Evolutionary conservation across 805 yeast species (phyloP).

Genomic region (Candida insectalens): DNA sequence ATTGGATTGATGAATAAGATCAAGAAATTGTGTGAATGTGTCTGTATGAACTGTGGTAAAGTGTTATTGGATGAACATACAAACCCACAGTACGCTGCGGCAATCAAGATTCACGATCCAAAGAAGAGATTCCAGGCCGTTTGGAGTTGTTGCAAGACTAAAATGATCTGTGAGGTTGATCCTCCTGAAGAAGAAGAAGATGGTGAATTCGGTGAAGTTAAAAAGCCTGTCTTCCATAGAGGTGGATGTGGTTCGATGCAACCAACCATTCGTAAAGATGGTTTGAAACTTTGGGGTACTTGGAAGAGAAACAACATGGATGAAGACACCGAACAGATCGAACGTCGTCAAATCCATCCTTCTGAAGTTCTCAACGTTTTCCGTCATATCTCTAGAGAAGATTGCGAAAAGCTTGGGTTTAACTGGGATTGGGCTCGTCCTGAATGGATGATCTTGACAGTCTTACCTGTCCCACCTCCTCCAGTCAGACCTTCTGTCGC

Average conservation of each 20-base stretch:
- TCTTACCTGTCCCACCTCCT: constrained; percentile 99
- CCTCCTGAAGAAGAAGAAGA: constrained; percentile 46
- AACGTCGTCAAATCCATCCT: constrained; percentile 79
- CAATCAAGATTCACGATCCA: constrained; percentile 82
- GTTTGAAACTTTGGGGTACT: constrained; percentile 93
- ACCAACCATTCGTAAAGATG: constrained; percentile 93
- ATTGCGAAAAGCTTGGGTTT: constrained; percentile 75
- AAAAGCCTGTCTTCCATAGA: constrained; percentile 34
- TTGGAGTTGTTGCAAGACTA: constrained; percentile 86
- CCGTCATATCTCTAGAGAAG: constrained; percentile 82
- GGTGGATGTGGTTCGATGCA: constrained; percentile 99
- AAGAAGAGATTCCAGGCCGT: constrained; percentile 95
- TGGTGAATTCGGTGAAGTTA: constrained; percentile 13
- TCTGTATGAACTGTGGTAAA: constrained; percentile 99
- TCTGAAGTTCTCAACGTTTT: constrained; percentile 85
- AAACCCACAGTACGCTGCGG: constrained; percentile 76
- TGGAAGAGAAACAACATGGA: constrained; percentile 79
- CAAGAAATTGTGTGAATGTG: constrained; percentile 91
- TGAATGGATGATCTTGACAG: constrained; percentile 96
- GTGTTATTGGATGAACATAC: constrained; percentile 70
- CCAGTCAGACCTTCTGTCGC: constrained; percentile 99
- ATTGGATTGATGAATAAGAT: constrained; percentile 91
- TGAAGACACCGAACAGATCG: constrained; percentile 85
- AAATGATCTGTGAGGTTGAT: constrained; percentile 94
- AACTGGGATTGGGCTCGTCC: constrained; percentile 97